These are phyloP conservation scores for Candolleomyces eurysporus DNA, from an alignment of 768 basidiomycete species.

Conservation along the genomic window DNA sequence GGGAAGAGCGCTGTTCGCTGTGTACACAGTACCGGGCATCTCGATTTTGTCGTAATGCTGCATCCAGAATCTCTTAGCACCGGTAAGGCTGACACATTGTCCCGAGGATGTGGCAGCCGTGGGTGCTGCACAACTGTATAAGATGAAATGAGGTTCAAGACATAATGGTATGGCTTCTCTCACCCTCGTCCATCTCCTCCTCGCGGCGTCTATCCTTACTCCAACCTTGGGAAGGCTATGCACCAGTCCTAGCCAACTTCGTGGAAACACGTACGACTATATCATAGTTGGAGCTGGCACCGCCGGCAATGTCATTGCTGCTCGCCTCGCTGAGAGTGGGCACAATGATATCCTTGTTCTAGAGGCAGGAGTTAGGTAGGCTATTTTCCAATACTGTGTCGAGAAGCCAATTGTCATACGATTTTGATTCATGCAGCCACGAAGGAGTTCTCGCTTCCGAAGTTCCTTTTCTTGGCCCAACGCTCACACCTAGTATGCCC, in stretches of 20 bases:
- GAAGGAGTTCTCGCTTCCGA: constrained; percentile 6
- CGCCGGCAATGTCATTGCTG: constrained; percentile 32
- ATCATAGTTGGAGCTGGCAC: constrained; percentile 40
- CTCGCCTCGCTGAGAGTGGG: constrained; percentile 29
- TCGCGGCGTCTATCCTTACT: background rate
- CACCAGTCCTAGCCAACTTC: background rate
- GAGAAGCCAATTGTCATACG: background rate
- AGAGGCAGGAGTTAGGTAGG: constrained; percentile 28
- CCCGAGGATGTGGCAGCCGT: no score
- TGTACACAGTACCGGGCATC: no score
- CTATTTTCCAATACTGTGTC: background rate
- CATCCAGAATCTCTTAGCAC: no score
- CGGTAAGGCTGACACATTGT: no score
- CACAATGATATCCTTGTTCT: constrained; percentile 26
- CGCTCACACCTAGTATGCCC: background rate
- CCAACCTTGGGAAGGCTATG: background rate
- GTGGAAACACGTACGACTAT: constrained; percentile 7
- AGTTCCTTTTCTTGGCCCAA: constrained; percentile 8
- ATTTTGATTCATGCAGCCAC: background rate
- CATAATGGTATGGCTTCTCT: background rate
- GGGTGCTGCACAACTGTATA: constrained; percentile 38
- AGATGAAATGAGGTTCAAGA: constrained; percentile 10
- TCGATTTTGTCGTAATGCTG: no score
- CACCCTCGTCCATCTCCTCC: background rate
- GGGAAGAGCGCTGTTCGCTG: no score